Evolutionary conservation across 2,329 filamentous ascomycete genomes (phyloP).

Genomic region (Xylaria digitata): DNA sequence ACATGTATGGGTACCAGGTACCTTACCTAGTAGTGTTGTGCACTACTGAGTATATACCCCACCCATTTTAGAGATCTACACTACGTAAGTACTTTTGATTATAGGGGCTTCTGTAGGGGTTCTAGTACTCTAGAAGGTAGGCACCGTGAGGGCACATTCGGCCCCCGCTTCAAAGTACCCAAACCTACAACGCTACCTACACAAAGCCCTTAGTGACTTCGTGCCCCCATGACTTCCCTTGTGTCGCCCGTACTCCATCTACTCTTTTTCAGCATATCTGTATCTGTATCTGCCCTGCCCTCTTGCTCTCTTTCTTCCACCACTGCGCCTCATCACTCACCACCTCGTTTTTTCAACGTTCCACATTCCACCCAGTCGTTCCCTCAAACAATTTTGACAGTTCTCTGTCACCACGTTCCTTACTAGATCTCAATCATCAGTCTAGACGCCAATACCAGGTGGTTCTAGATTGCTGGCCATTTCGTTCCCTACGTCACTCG

Average conservation of each 20-base stretch:
- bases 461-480: conserved; percentile 42
- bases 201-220: conserved; percentile 22
- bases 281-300: conserved; percentile 19
- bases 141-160: neutral
- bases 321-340: conserved; percentile 26
- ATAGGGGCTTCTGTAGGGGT: neutral
- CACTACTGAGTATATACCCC: neutral
- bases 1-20: no score
- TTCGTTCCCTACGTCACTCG: conserved; percentile 44
- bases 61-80: neutral
- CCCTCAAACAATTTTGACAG: conserved; percentile 35
- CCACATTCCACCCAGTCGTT: conserved; percentile 40
- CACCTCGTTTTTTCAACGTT: conserved; percentile 33
- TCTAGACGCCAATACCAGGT: conserved; percentile 34
- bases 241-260: conserved; percentile 19
- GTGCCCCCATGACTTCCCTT: conserved; percentile 6
- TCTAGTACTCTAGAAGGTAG: neutral
- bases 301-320: conserved; percentile 24
- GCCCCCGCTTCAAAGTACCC: conserved; percentile 23
- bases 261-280: conserved; percentile 20
- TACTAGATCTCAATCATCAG: conserved; percentile 39
- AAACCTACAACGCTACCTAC: conserved; percentile 17
- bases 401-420: conserved; percentile 47
- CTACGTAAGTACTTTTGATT: neutral
- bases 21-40: no score